Base-by-base conservation (phyloP, 768 basidiomycete genomes). In the Ramaria sp. region DNA sequence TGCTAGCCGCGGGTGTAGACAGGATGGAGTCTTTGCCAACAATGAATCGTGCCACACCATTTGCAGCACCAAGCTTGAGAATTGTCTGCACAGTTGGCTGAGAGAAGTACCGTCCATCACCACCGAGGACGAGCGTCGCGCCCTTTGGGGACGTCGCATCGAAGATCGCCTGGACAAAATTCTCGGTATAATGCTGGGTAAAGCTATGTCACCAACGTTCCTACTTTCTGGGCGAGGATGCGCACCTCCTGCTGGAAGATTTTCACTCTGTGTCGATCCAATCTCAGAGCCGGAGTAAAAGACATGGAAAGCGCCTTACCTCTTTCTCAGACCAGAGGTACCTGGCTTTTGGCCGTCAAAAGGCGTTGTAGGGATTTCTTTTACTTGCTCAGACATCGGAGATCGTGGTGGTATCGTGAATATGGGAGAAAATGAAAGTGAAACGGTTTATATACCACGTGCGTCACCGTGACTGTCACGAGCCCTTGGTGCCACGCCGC, bases 271-370 rank as follows among this genome's bases (percentile, higher is more conserved):
- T 27, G 53, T 48, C 33, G 24, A 58, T 51, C 33, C 52, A 17
- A 47, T 41, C 42, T 24, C 43, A 49, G 53, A 50, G 69, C 58
- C 63, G 54, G 63, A 61, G 61, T 59, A 62, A 61, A 53, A 57
- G 52, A 51, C 31, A 42, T 22, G 22, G 19, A 34, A 9, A 45
- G 17, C 56, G 43, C 51, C 75, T 67, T 62, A 91, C 91, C 93
- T 82, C 78, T 98, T 98, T 66, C 96, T 81, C 48, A 98, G 83
- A 62, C 96, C 96, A 61, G 96, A 98, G 11, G 96, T 98, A 59
- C 96, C 96, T 22, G 96, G 96, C 71, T 95, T 97, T 74, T 94
- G 91, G 63, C 90, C 93, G 3, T 92, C 88, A 68, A 82, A 94
- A 20, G 91, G 86, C 68, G 85, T 92, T 3, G 93, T 96, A 30